These are phyloP conservation scores for Talaromyces albobiverticillius DNA, from an alignment of 2,329 filamentous ascomycete species.

Conservation along the genomic window DNA sequence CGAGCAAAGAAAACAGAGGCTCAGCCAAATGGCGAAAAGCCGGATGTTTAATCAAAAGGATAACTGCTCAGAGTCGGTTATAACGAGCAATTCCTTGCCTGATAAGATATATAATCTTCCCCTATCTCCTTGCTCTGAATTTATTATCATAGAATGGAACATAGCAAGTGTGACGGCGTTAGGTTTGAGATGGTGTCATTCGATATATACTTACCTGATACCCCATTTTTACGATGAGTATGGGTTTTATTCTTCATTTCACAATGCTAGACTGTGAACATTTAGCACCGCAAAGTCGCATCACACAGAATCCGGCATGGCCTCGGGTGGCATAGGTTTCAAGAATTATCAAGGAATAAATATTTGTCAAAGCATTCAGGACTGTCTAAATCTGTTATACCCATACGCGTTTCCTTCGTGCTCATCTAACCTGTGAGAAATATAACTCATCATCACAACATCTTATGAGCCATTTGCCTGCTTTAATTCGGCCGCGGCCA, in stretches of 20 bases:
- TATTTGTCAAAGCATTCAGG: too few relatives aligned
- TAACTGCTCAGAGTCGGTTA: not conserved
- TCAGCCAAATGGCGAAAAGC: not conserved
- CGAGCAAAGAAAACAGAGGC: not conserved
- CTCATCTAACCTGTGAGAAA: not conserved
- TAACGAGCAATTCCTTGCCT: not conserved
- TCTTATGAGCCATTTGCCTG: constrained; percentile 2
- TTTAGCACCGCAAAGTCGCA: too few relatives aligned
- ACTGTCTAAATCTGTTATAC: too few relatives aligned
- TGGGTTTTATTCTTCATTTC: not conserved
- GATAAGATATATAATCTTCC: too few relatives aligned
- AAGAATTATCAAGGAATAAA: too few relatives aligned
- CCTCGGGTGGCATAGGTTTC: too few relatives aligned
- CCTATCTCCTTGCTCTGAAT: too few relatives aligned
- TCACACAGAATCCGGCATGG: too few relatives aligned
- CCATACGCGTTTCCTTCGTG: not conserved
- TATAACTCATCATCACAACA: not conserved
- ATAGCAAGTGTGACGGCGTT: not conserved
- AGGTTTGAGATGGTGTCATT: not conserved
- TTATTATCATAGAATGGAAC: too few relatives aligned
- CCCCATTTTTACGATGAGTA: not conserved
- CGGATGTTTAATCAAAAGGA: not conserved
- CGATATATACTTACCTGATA: constrained; percentile 2
- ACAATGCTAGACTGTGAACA: too few relatives aligned
- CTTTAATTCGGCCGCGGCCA: not conserved